Evolutionary conservation across 2,329 filamentous ascomycete genomes (phyloP).

Genomic region (Periconia macrospinosa): DNA sequence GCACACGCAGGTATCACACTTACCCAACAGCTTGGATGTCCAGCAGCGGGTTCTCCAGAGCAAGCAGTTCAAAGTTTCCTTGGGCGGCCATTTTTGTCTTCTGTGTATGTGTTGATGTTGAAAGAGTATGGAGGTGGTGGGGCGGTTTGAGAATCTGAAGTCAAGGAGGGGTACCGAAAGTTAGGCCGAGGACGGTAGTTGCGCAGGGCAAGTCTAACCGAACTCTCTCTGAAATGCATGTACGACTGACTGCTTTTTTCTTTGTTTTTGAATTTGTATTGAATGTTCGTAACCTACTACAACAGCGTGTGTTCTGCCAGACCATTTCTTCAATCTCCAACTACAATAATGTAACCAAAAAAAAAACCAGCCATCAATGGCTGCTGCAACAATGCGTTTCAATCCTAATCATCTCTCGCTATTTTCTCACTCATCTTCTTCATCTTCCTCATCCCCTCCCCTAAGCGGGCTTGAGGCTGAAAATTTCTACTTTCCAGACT

Average conservation of each 20-base stretch:
- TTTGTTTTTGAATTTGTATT: neutral
- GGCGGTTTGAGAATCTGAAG: slow-evolving; percentile 1
- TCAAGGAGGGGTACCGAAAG: neutral
- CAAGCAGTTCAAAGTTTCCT: slow-evolving; percentile 86
- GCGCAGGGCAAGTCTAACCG: no score
- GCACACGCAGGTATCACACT: slow-evolving; percentile 20
- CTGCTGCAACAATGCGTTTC: neutral
- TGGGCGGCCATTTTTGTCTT: slow-evolving; percentile 66
- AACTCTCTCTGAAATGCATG: no score
- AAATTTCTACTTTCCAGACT: slow-evolving; percentile 27
- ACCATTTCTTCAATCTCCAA: neutral
- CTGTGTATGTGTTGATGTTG: neutral
- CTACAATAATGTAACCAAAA: neutral
- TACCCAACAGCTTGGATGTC: slow-evolving; percentile 86
- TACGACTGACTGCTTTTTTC: no score
- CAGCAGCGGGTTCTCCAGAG: slow-evolving; percentile 95
- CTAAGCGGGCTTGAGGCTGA: slow-evolving; percentile 5
- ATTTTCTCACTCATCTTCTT: neutral
- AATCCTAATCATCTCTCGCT: neutral
- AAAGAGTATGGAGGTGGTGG: slow-evolving; percentile 1
- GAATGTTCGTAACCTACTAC: slow-evolving; percentile 2
- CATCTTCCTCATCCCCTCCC: neutral
- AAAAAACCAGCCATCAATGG: neutral
- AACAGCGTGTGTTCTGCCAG: neutral
- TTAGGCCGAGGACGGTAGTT: neutral